Conservation (phyloP, 2,329 filamentous ascomycete genomes). For the Calycina herbarum region DNA sequence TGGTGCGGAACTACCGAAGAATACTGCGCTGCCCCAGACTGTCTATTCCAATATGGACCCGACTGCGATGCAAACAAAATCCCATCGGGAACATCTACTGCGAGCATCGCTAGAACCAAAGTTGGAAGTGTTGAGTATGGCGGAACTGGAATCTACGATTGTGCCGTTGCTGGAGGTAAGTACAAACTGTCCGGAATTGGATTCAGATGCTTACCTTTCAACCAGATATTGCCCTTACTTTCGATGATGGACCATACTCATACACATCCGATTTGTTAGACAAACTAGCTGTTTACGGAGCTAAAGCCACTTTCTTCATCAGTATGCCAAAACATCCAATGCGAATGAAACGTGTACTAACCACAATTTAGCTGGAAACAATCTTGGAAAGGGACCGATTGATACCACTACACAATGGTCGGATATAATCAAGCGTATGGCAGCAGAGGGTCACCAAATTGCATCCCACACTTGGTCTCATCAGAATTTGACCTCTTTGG, state of each 20-base stretch:
- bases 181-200: constrained; percentile 43
- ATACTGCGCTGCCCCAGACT: constrained; percentile 62
- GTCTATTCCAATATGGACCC: constrained; percentile 60
- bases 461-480: constrained; percentile 60
- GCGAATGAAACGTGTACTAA: constrained; percentile 12
- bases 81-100: constrained; percentile 56
- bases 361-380: constrained; percentile 46
- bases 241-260: constrained; percentile 64
- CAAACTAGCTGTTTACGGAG: constrained; percentile 57
- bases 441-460: constrained; percentile 53
- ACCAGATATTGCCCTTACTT: constrained; percentile 63
- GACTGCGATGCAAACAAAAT: constrained; percentile 59
- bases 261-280: constrained; percentile 55
- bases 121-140: constrained; percentile 57
- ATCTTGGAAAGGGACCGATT: constrained; percentile 43
- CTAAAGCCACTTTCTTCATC: constrained; percentile 64
- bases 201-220: constrained; percentile 45
- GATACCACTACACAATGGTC: constrained; percentile 41
- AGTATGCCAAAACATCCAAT: constrained; percentile 45
- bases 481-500: constrained; percentile 47
- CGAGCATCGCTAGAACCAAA: constrained; percentile 48
- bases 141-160: constrained; percentile 56
- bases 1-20: constrained; percentile 38
- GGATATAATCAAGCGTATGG: constrained; percentile 45
- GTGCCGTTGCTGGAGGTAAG: constrained; percentile 49